Conservation (phyloP, 495 filamentous ascomycete species). For the Neurospora terricola region DNA sequence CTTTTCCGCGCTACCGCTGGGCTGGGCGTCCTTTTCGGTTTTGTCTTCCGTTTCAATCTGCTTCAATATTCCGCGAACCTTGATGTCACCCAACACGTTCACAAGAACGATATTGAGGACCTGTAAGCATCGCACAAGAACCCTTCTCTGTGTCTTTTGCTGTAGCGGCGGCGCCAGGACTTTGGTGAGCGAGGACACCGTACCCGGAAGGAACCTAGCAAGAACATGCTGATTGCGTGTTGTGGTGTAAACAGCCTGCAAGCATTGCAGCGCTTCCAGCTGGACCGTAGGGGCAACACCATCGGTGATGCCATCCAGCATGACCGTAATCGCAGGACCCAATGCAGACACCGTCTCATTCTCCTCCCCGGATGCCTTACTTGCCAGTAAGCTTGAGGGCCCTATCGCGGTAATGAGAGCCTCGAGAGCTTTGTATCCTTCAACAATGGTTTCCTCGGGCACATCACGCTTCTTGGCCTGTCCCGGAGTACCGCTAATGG, state of each 20-base stretch:
- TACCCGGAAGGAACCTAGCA: conserved; percentile 78
- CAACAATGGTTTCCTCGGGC: conserved; percentile 60
- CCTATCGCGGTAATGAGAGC: conserved; percentile 32
- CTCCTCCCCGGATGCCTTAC: conserved; percentile 12
- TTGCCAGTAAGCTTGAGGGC: conserved; percentile 21
- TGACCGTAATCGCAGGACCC: conserved; percentile 69
- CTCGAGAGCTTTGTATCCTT: conserved; percentile 33
- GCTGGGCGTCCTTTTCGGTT: conserved; percentile 3
- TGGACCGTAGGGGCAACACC: conserved; percentile 53
- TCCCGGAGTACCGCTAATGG: conserved; percentile 59
- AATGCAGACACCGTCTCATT: conserved; percentile 64
- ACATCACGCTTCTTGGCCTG: conserved; percentile 34
- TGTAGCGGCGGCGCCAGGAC: conserved; percentile 58
- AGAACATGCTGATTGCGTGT: conserved; percentile 62
- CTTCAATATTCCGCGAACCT: conserved; percentile 32
- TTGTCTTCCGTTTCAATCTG: conserved; percentile 6
- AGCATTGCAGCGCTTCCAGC: conserved; percentile 51
- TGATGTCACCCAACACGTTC: conserved; percentile 56
- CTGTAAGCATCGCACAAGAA: conserved; percentile 52
- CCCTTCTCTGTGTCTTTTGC: conserved; percentile 50
- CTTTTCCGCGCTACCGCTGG: conserved; percentile 5
- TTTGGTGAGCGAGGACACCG: conserved; percentile 72
- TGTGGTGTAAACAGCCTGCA: conserved; percentile 51
- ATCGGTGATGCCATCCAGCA: conserved; percentile 60
- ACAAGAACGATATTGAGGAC: conserved; percentile 50